Base-by-base conservation (phyloP, 2,329 filamentous ascomycete species). In the Coniochaeta sp. region DNA sequence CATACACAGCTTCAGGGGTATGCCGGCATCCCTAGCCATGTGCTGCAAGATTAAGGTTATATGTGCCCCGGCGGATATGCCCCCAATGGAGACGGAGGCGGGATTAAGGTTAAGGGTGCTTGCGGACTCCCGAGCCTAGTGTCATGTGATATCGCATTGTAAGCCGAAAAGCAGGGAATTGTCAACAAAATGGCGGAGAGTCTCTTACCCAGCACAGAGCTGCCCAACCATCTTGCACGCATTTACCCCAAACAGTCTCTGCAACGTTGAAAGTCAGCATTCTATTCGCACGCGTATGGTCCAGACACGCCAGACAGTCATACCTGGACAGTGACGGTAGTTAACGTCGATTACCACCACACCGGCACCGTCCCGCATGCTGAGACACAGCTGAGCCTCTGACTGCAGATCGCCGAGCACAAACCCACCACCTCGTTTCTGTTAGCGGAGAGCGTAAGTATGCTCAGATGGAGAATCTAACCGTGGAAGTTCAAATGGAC, bases 311-410 rank as follows among this genome's bases (percentile, higher is more conserved):
- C 24, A 6, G 59, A 44, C 57, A n/a, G 19, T 40, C 67, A 59
- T 60, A 74, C 73, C 72, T 2, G 73, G 73, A 54, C 73, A 76
- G 43, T 72, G 73, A 1, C 74, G 72, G 62, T 77, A 77, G 58
- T 74, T 70, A 28, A 76, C 73, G 54, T 76, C 74, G 5, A 76
- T 64, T 1, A 77, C 71, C 0, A 69, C 72, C 1, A 77, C 65
- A 0, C 73, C 73, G 1, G 72, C 73, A 14, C 34, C 34, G 14
- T 74, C 70, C 0, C 71, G 67, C 72, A 76, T 73, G 58, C 64
- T 71, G 50, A 73, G 62, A 58, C 74, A 76, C 3, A 75, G 58
- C 16, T 67, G 64, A 17, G 68, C 70, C 52, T 76, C 72, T 16
- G 66, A 64, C 1, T 60, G 61, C 58, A 77, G 58, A 57, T 73